phyloP scores from a whole-genome alignment of 1,139 yeast species.

The Kodamaea ohmeri region DNA sequence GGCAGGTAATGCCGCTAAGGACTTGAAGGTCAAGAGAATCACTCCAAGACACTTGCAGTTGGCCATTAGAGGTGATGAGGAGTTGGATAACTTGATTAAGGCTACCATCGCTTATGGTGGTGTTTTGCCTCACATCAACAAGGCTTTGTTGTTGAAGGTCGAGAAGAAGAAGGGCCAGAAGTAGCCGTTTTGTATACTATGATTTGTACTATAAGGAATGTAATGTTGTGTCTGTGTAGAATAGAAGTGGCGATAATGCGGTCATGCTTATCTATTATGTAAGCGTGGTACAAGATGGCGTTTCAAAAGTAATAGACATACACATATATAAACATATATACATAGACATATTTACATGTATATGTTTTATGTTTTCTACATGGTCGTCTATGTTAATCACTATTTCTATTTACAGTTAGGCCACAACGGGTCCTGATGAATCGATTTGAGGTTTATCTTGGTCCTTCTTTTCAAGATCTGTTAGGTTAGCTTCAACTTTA shows the following conservation, averaged over 20 bases:
- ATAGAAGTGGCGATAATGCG: neutral
- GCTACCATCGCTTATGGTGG: slow-evolving; percentile 99
- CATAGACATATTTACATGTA: no score
- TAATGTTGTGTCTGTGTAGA: neutral
- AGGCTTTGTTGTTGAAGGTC: slow-evolving; percentile 88
- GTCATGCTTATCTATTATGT: no score
- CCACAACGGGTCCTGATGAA: neutral
- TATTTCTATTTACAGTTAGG: neutral
- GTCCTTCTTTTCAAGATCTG: no score
- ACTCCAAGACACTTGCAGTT: slow-evolving; percentile 98
- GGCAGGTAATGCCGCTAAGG: slow-evolving; percentile 99
- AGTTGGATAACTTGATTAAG: slow-evolving; percentile 89
- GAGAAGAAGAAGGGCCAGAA: slow-evolving; percentile 70
- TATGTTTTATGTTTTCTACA: no score
- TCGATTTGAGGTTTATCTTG: neutral
- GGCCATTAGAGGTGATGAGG: slow-evolving; percentile 99
- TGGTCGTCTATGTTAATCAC: no score
- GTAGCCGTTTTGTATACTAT: slow-evolving; percentile 17
- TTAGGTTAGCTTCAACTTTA: no score
- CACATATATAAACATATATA: no score
- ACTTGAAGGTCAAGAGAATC: slow-evolving; percentile 95
- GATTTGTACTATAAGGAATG: slow-evolving; percentile 18
- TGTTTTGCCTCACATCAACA: slow-evolving; percentile 96
- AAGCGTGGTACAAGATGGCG: no score
- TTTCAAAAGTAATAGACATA: no score